phyloP scores from a whole-genome alignment of 768 basidiomycete genomes.

The Tylopilus subfusipes region DNA sequence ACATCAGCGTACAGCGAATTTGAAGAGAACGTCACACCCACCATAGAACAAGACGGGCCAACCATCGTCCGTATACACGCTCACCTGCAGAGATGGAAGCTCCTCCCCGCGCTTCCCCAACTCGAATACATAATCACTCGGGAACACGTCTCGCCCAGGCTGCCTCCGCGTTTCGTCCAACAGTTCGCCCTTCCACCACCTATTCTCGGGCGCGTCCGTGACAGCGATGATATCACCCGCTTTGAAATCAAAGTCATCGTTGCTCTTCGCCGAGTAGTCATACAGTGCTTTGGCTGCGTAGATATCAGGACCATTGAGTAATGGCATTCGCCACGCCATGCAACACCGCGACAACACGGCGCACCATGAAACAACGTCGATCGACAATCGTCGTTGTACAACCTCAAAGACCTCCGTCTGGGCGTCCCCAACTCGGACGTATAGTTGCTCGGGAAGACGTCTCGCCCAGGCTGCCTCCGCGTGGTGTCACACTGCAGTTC shows the following conservation, averaged over 20 bases:
- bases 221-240: neutral
- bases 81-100: neutral
- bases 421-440: neutral
- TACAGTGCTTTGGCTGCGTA: neutral
- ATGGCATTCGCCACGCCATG: too few relatives aligned
- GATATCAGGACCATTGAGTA: neutral
- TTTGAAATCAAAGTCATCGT: neutral
- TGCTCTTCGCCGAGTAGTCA: neutral
- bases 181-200: neutral
- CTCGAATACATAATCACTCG: neutral
- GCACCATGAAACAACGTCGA: neutral
- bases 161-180: neutral
- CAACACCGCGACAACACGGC: neutral
- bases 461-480: neutral
- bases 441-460: neutral
- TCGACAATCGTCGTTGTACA: too few relatives aligned
- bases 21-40: neutral
- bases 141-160: neutral
- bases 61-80: neutral
- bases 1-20: neutral
- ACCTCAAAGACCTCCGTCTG: neutral
- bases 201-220: neutral
- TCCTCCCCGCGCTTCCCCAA: neutral
- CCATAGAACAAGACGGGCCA: neutral
- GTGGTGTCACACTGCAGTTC: neutral